Conservation (phyloP, 176 grass and related monocot genomes). For the Coix lacrymajobi region DNA sequence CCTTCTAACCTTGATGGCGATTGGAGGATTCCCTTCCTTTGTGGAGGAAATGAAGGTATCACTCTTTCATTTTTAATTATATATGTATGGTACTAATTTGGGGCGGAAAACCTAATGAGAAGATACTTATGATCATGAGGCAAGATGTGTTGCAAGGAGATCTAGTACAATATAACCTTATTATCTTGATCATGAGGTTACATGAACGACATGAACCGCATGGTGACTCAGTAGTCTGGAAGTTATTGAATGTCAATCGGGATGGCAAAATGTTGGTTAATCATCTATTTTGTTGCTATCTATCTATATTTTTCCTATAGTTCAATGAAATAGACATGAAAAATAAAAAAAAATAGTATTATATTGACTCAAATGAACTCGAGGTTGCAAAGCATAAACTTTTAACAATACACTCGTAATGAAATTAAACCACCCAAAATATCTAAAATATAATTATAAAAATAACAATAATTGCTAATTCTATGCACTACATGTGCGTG, state of each 20-base stretch:
- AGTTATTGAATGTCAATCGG: background rate
- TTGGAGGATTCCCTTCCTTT: constrained; percentile 75
- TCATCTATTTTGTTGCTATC: too few species aligned
- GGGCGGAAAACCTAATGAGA: background rate
- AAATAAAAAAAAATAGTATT: too few species aligned
- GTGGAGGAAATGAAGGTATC: constrained; percentile 72
- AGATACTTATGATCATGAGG: background rate
- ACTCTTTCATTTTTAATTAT: background rate
- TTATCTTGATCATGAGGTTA: background rate
- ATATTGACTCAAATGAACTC: background rate
- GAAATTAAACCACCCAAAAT: background rate
- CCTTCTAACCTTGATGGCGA: constrained; percentile 65
- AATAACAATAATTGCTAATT: background rate
- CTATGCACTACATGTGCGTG: background rate
- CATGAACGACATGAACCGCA: background rate
- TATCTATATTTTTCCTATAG: background rate
- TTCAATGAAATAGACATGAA: too few species aligned
- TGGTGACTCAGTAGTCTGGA: background rate
- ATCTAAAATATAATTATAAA: background rate
- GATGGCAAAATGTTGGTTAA: background rate
- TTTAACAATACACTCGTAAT: background rate
- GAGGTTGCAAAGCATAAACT: background rate
- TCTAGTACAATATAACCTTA: background rate
- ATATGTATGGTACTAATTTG: background rate
- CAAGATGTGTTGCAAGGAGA: background rate